Evolutionary conservation across 179 eudicot species (phyloP).

Genomic region (Silene vulgaris): DNA sequence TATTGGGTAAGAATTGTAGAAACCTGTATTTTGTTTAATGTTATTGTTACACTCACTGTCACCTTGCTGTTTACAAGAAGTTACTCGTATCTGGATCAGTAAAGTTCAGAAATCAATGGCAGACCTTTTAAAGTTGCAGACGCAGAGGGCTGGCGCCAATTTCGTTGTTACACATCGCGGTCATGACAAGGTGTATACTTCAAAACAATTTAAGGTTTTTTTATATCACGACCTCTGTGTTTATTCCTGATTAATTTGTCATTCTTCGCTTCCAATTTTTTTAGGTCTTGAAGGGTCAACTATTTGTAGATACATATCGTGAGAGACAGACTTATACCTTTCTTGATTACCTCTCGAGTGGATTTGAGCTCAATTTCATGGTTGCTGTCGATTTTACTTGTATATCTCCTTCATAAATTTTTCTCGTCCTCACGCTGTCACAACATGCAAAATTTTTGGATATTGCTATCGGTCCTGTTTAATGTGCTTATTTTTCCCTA

Average conservation of each 20-base stretch:
- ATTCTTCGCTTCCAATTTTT: slow-evolving; percentile 2
- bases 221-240: no score
- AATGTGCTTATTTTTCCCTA: neutral
- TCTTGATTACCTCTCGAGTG: slow-evolving; percentile 76
- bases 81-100: slow-evolving; percentile 22
- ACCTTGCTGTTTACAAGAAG: no score
- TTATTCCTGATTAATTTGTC: neutral
- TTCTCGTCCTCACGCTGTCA: no score
- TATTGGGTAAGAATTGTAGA: neutral
- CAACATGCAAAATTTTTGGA: neutral
- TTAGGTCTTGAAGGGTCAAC: slow-evolving; percentile 71
- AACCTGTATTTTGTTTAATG: neutral
- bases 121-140: slow-evolving; percentile 48
- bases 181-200: slow-evolving; percentile 52
- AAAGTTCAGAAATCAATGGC: slow-evolving; percentile 60
- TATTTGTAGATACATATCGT: slow-evolving; percentile 55
- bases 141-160: slow-evolving; percentile 44
- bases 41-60: no score
- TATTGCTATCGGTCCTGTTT: neutral
- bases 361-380: slow-evolving; percentile 78
- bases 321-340: slow-evolving; percentile 59
- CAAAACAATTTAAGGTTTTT: no score
- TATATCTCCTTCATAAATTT: slow-evolving; percentile 15
- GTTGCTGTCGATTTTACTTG: slow-evolving; percentile 98
- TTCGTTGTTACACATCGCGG: slow-evolving; percentile 39